Base-by-base conservation (phyloP, 148 eudicot species). In the Rhododendron henanense region DNA sequence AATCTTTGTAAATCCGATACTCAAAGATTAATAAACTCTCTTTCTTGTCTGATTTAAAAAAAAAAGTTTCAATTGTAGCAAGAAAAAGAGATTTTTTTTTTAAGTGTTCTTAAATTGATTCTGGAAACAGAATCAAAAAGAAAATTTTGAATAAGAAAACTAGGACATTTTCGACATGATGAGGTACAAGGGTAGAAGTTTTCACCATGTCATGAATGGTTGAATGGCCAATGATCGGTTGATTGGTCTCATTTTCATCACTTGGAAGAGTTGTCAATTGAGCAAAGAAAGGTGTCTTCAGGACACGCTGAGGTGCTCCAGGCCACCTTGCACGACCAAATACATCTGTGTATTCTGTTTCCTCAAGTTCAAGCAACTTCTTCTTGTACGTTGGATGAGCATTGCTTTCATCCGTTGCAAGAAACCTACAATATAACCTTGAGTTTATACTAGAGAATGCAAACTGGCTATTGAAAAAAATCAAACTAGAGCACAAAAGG, bases 251-350 rank as follows among this genome's bases (percentile, higher is more conserved):
- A 78, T 94, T 90, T 79, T 89, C 91, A 71, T 88, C 84, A 77
- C 90, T 85, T 21, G 95, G 98, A 86, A 96, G 98, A 86, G 86
- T 89, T 89, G 86, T 89, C 94, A 94, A 95, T 4, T 91, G 90
- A 73, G 48, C 75, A 81, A 93, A 94, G 89, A 96, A 96, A 44
- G 98, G 96, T 51, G 98, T 96, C 53, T 76, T 67, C 35, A 96
- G 87, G 79, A 90, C 98, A 81, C 98, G 99, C 0, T 95, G 98
- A 1, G 98, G 98, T 86, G 99, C 99, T 39, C 87, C 90, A 2
- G 99, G 99, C 99, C 99, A 96, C 90, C 99, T 91, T 48, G 99
- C 98, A 51, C 98, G 99, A 2, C 98, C 98, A 91, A 92, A 96
- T 73, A 96, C 85, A 61, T 91, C 84, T 0, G 98, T 96, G 84